phyloP scores from a whole-genome alignment of 768 basidiomycete genomes.

The Trametopsis cervina region DNA sequence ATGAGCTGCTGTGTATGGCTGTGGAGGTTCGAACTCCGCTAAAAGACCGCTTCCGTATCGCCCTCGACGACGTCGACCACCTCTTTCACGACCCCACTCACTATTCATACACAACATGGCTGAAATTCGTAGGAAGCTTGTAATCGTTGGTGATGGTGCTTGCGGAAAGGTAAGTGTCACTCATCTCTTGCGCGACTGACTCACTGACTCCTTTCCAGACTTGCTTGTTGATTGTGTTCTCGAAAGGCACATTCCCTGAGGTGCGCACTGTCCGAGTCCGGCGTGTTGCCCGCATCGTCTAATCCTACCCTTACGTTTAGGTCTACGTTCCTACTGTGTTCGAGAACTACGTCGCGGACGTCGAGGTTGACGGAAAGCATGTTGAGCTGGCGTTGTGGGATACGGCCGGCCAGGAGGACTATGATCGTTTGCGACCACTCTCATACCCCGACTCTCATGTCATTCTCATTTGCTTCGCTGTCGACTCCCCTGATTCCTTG shows the following conservation, averaged over 20 bases:
- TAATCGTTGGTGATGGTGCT: conserved; percentile 98
- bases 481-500: conserved; percentile 95
- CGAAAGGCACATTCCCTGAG: conserved; percentile 95
- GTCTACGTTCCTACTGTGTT: conserved; percentile 99
- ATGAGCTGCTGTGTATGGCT: conserved; percentile 13
- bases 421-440: conserved; percentile 95
- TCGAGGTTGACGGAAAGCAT: conserved; percentile 97
- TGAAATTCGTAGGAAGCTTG: conserved; percentile 97
- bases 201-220: conserved; percentile 41
- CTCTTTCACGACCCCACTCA: conserved; percentile 8
- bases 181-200: conserved; percentile 4
- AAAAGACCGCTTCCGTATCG: conserved; percentile 23
- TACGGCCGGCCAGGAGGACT: conserved; percentile 99
- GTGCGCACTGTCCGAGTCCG: conserved; percentile 34
- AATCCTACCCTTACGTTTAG: too few species aligned
- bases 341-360: conserved; percentile 99
- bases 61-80: conserved; percentile 15
- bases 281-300: not conserved
- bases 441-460: conserved; percentile 99
- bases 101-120: conserved; percentile 49
- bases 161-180: conserved; percentile 71
- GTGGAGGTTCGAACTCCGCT: conserved; percentile 11
- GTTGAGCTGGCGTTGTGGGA: conserved; percentile 99
- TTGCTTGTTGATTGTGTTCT: conserved; percentile 92
- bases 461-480: conserved; percentile 98